Conservation (phyloP, 495 filamentous ascomycete species). For the Amniculicola lignicola region DNA sequence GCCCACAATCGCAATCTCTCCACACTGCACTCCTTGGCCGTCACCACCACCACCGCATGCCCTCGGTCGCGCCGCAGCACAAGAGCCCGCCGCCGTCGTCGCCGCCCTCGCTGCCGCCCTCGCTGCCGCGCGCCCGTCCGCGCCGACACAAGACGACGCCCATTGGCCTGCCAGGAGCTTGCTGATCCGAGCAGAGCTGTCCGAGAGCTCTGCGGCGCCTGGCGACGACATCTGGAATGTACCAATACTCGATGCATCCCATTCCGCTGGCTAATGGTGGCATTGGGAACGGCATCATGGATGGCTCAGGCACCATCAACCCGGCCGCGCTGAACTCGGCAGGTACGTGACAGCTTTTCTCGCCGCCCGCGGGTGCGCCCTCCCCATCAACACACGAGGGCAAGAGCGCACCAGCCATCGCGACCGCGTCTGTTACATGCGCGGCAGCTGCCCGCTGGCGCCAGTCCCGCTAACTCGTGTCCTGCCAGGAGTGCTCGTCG, state of each 20-base stretch:
- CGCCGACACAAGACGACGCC: neutral
- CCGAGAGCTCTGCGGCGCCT: conserved; percentile 27
- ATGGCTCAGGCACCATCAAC: conserved; percentile 77
- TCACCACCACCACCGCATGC: neutral
- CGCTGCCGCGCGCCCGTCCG: conserved; percentile 8
- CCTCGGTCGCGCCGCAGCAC: too few relatives aligned
- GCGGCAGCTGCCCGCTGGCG: conserved; percentile 18
- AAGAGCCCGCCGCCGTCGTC: too few relatives aligned
- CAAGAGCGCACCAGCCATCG: conserved; percentile 28
- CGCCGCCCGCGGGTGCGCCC: neutral
- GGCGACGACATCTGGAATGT: conserved; percentile 32
- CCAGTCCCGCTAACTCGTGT: conserved; percentile 19
- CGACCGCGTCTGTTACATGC: conserved; percentile 33
- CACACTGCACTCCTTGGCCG: neutral
- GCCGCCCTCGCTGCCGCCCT: conserved; percentile 22
- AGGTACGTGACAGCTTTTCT: conserved; percentile 46
- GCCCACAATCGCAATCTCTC: conserved; percentile 1
- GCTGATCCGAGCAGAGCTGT: conserved; percentile 19
- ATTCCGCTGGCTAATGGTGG: conserved; percentile 37
- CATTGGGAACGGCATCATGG: conserved; percentile 60
- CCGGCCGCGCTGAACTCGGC: conserved; percentile 67
- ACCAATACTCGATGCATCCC: conserved; percentile 35
- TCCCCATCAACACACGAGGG: conserved; percentile 13
- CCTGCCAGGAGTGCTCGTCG: conserved; percentile 30
- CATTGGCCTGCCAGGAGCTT: conserved; percentile 12